Conservation (phyloP, 371 early-diverging fungal species). For the Sanchytrium tribonematis region DNA sequence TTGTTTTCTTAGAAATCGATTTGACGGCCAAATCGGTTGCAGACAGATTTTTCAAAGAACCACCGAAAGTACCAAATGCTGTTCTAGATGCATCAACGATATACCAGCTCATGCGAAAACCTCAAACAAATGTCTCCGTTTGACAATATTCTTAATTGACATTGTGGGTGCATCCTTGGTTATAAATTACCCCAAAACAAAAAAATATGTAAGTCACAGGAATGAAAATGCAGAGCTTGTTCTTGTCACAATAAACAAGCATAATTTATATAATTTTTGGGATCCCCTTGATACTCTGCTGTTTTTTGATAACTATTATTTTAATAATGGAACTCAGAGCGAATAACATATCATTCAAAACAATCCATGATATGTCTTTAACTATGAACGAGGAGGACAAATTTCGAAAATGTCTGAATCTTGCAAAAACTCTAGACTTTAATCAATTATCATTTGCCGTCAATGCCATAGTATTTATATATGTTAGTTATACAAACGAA, state of each 20-base stretch:
- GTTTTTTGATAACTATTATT: no score
- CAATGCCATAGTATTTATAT: background rate
- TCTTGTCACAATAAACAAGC: no score
- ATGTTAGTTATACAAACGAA: background rate
- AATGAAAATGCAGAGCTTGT: no score
- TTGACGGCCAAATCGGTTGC: slow-evolving; percentile 25
- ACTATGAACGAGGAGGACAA: background rate
- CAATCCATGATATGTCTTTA: background rate
- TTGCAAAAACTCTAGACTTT: background rate
- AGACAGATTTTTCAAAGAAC: slow-evolving; percentile 45
- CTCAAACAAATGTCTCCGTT: no score
- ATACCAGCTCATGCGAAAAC: background rate
- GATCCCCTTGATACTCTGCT: no score
- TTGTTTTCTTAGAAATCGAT: slow-evolving; percentile 13
- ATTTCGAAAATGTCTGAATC: background rate
- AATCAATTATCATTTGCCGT: background rate
- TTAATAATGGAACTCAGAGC: background rate
- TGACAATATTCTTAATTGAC: no score
- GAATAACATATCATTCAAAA: background rate
- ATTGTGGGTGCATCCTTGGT: no score
- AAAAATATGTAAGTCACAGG: no score
- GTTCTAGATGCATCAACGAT: slow-evolving; percentile 1
- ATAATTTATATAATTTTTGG: no score
- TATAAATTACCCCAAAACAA: no score
- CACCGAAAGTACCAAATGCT: slow-evolving; percentile 58